Conservation (phyloP, 208 protist genomes). For the Crithidia fasciculata region DNA sequence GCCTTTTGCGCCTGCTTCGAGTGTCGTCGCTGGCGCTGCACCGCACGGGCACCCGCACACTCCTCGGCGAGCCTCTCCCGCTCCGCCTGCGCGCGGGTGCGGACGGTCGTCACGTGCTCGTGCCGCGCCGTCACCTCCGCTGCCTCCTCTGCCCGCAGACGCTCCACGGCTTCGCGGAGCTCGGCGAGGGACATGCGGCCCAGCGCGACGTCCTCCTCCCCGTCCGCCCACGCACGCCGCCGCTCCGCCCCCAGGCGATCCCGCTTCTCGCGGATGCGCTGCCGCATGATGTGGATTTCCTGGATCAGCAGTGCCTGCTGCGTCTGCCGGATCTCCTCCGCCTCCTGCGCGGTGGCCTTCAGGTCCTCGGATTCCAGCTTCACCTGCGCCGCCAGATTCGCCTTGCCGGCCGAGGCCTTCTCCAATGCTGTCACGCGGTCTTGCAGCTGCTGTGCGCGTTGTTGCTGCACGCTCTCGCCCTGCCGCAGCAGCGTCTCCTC, state of each 20-base stretch:
- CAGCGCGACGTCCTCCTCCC: slow-evolving; percentile 27
- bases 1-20: slow-evolving; percentile 26
- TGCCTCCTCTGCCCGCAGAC: slow-evolving; percentile 23
- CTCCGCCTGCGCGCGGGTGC: slow-evolving; percentile 27
- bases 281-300: slow-evolving; percentile 61
- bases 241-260: slow-evolving; percentile 29
- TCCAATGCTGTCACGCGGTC: slow-evolving; percentile 41
- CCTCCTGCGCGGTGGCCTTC: slow-evolving; percentile 37
- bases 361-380: slow-evolving; percentile 45
- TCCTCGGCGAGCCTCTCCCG: slow-evolving; percentile 36
- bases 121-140: slow-evolving; percentile 36
- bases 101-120: slow-evolving; percentile 22
- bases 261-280: slow-evolving; percentile 48
- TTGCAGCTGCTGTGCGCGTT: slow-evolving; percentile 37
- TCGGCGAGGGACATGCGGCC: slow-evolving; percentile 34
- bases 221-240: slow-evolving; percentile 22
- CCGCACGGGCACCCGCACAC: slow-evolving; percentile 43
- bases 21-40: slow-evolving; percentile 35
- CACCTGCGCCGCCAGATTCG: slow-evolving; percentile 42
- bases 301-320: slow-evolving; percentile 62
- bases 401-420: slow-evolving; percentile 23
- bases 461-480: slow-evolving; percentile 28
- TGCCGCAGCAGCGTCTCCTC: slow-evolving; percentile 17
- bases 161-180: slow-evolving; percentile 32
- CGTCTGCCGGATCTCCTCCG: slow-evolving; percentile 39